Evolutionary conservation across 1,139 yeast genomes (phyloP).

Genomic region (Yamadazyma conglobata): DNA sequence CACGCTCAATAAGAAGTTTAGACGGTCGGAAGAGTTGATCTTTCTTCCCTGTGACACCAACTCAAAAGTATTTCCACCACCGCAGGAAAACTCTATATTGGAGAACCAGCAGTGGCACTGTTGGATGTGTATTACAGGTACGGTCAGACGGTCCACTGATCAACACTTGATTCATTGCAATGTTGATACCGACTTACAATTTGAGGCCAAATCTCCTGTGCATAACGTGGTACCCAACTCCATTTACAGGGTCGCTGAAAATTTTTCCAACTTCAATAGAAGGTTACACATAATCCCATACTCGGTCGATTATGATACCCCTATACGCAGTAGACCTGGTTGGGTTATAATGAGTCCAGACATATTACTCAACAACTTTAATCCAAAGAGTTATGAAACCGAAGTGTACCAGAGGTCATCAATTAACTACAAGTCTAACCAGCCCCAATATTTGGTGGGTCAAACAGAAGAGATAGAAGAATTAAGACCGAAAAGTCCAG

Average conservation of each 20-base stretch:
- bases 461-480: constrained; percentile 70
- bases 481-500: constrained; percentile 80
- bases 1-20: constrained; percentile 69
- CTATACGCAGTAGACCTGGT: constrained; percentile 74
- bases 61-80: constrained; percentile 57
- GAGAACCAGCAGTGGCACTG: constrained; percentile 81
- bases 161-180: constrained; percentile 86
- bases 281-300: constrained; percentile 83
- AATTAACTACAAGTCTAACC: constrained; percentile 26
- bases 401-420: constrained; percentile 33
- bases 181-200: constrained; percentile 80
- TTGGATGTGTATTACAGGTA: constrained; percentile 96
- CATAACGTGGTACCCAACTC: constrained; percentile 61
- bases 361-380: constrained; percentile 66
- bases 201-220: constrained; percentile 30
- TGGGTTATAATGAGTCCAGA: constrained; percentile 94
- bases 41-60: constrained; percentile 60
- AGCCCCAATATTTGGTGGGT: constrained; percentile 51
- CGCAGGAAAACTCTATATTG: constrained; percentile 22
- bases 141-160: constrained; percentile 82
- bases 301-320: constrained; percentile 55
- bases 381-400: constrained; percentile 29
- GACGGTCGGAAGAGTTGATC: constrained; percentile 84
- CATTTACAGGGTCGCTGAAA: constrained; percentile 82
- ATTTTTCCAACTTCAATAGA: constrained; percentile 77